A percentile compares a stretch with the other conserved stretches of the same genome.
Evolutionary conservation across 225 moss, liverwort and hornwort species (phyloP).

Genomic region (Rhytidiadelphus loreus): DNA sequence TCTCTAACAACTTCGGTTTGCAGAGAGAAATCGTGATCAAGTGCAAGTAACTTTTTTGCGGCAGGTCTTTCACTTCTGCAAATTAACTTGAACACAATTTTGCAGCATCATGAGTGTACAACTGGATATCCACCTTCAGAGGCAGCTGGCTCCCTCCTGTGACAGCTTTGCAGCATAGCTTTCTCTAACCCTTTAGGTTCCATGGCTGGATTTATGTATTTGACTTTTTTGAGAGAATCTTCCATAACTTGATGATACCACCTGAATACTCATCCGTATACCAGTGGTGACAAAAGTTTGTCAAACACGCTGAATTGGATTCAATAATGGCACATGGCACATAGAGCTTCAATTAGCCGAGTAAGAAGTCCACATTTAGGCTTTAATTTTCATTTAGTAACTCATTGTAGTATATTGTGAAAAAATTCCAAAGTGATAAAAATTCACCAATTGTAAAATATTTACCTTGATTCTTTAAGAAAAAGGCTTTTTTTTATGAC

Average conservation of each 20-base stretch:
- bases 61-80: background rate
- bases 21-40: background rate
- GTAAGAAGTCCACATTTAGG: too few relatives aligned
- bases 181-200: background rate
- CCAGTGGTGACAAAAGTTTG: background rate
- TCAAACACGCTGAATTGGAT: background rate
- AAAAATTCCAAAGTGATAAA: background rate
- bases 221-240: background rate
- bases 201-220: background rate
- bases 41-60: background rate
- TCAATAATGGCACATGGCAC: background rate
- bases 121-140: background rate
- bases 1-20: background rate
- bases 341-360: too few relatives aligned
- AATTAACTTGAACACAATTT: background rate
- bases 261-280: background rate
- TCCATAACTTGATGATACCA: background rate
- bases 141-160: background rate
- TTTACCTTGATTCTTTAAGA: background rate
- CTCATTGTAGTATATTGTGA: background rate
- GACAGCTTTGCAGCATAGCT: background rate
- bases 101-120: background rate
- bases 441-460: background rate
- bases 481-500: accelerated
- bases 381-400: too few relatives aligned